Evolutionary conservation across 192 early-diverging fungal species (phyloP).

Genomic region (Obelidium mucronatum): DNA sequence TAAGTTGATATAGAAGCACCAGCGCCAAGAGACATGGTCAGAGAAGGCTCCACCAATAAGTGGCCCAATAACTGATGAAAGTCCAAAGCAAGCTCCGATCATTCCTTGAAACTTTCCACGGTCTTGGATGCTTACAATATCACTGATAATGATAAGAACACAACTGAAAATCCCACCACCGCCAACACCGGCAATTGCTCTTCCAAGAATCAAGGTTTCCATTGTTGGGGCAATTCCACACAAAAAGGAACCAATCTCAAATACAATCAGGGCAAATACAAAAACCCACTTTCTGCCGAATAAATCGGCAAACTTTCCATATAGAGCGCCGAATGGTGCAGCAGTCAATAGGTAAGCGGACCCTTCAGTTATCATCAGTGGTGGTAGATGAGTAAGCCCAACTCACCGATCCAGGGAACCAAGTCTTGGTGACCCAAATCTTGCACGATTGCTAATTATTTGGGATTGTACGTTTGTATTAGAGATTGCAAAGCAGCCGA

Average conservation of each 20-base stretch:
- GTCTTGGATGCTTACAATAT: slow-evolving; percentile 25
- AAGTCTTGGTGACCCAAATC: slow-evolving; percentile 30
- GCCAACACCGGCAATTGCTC: slow-evolving; percentile 70
- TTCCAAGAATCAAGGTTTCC: slow-evolving; percentile 78
- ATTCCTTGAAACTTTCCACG: slow-evolving; percentile 61
- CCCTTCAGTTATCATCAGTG: neutral
- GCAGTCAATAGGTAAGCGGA: slow-evolving; percentile 39
- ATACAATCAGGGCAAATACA: slow-evolving; percentile 68
- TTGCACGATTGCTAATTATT: slow-evolving; percentile 19
- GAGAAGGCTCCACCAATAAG: slow-evolving; percentile 87
- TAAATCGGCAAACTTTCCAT: slow-evolving; percentile 90
- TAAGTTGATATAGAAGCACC: slow-evolving; percentile 84
- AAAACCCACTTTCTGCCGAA: slow-evolving; percentile 85
- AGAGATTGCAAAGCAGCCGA: no score
- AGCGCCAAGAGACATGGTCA: slow-evolving; percentile 54
- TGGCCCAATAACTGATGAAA: slow-evolving; percentile 83
- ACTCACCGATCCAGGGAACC: slow-evolving; percentile 53
- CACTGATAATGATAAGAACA: slow-evolving; percentile 65
- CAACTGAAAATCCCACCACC: slow-evolving; percentile 80
- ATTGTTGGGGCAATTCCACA: slow-evolving; percentile 70
- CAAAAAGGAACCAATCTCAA: slow-evolving; percentile 77
- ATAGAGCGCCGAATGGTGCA: slow-evolving; percentile 37
- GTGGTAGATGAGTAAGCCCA: slow-evolving; percentile 69
- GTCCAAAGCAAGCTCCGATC: slow-evolving; percentile 65
- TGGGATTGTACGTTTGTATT: no score